Percentiles rank a stretch among this genome's conserved stretches.
Conservation (phyloP, 2,329 filamentous ascomycete species). For the Diaporthe caulivora region DNA sequence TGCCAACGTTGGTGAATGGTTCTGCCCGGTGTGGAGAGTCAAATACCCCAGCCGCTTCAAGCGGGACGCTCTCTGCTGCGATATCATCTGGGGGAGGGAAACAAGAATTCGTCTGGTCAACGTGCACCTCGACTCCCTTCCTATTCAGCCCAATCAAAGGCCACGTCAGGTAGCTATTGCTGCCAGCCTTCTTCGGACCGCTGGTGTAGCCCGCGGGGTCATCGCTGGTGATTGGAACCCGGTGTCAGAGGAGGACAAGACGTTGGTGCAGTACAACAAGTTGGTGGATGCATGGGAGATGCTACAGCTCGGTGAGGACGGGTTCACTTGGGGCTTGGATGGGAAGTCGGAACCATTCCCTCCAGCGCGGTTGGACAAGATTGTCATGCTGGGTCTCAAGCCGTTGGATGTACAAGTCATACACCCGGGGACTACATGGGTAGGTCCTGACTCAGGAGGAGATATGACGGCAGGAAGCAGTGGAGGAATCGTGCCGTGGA, state of each 20-base stretch:
- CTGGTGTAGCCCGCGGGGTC: conserved; percentile 46
- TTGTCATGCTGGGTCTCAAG: conserved; percentile 43
- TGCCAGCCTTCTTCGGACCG: conserved; percentile 43
- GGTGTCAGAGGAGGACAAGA: conserved; percentile 50
- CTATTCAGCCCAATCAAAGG: conserved; percentile 46
- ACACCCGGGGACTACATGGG: neutral
- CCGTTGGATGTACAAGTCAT: neutral
- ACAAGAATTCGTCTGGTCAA: conserved; percentile 50
- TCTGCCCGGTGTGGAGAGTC: conserved; percentile 48
- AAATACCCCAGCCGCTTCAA: conserved; percentile 48
- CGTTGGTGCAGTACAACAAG: conserved; percentile 47
- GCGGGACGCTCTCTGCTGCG: conserved; percentile 52
- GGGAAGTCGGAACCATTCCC: conserved; percentile 48
- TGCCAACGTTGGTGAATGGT: neutral
- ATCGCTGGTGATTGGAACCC: conserved; percentile 57
- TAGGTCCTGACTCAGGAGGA: no score
- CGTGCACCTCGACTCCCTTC: conserved; percentile 54
- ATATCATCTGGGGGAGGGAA: conserved; percentile 43
- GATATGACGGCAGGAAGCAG: no score
- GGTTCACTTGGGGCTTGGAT: conserved; percentile 54
- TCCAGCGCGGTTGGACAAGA: conserved; percentile 52
- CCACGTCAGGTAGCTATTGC: conserved; percentile 48
- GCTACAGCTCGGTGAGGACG: conserved; percentile 46
- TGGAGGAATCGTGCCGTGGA: neutral
- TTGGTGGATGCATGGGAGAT: conserved; percentile 52